phyloP scores from a whole-genome alignment of 306 rosid species.

The Erythrophleum fordii region DNA sequence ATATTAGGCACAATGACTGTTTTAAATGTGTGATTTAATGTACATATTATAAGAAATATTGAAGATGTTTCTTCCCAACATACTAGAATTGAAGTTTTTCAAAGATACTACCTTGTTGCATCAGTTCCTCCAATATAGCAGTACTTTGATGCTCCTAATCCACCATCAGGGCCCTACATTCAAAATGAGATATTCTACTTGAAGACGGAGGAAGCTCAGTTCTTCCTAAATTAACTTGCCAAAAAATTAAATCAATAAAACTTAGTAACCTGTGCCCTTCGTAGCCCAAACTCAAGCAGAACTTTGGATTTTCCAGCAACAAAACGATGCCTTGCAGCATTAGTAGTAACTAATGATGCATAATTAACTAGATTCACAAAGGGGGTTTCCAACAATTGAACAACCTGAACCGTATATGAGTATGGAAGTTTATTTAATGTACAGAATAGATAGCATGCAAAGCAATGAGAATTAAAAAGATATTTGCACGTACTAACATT shows the following conservation, averaged over 20 bases:
- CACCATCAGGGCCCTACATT: slow-evolving; percentile 96
- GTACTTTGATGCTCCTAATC: slow-evolving; percentile 87
- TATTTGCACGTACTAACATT: not conserved
- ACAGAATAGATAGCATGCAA: slow-evolving; percentile 11
- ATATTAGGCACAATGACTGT: not conserved
- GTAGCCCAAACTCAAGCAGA: slow-evolving; percentile 91
- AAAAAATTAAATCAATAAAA: slow-evolving; percentile 28
- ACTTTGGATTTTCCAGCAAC: slow-evolving; percentile 91
- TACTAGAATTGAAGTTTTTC: slow-evolving; percentile 14
- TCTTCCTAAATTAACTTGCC: not conserved
- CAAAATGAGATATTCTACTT: slow-evolving; percentile 36
- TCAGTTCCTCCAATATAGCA: slow-evolving; percentile 93
- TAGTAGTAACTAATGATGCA: slow-evolving; percentile 86
- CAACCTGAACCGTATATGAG: slow-evolving; percentile 67
- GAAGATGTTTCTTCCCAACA: not conserved
- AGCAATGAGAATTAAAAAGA: slow-evolving; percentile 24
- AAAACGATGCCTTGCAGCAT: slow-evolving; percentile 94
- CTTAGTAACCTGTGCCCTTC: slow-evolving; percentile 74
- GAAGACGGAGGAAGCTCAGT: not conserved
- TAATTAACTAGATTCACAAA: slow-evolving; percentile 77
- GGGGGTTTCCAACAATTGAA: slow-evolving; percentile 92
- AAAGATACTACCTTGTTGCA: slow-evolving; percentile 80
- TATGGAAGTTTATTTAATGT: slow-evolving; percentile 8
- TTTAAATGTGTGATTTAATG: not conserved
- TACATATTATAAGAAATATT: not conserved